A percentile compares a stretch with the other conserved stretches of the same genome.
Evolutionary conservation across 257 asterid species (phyloP).

Genomic region (Coffea eugenioides): DNA sequence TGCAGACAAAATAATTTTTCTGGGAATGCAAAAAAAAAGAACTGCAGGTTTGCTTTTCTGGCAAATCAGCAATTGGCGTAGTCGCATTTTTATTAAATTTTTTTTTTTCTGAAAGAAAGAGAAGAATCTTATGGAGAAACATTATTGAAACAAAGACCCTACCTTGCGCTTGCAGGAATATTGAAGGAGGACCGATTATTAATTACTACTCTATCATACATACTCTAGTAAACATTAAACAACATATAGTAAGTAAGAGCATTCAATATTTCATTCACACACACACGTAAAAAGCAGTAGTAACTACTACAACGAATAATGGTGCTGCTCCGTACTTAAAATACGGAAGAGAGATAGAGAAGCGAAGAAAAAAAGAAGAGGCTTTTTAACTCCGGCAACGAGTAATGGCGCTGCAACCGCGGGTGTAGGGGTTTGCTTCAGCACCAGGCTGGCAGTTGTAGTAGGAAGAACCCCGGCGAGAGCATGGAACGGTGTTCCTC

Average conservation of each 20-base stretch:
- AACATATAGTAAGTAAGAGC: too few relatives aligned
- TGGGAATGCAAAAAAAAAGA: too few relatives aligned
- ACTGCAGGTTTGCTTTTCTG: background rate
- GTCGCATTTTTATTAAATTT: background rate
- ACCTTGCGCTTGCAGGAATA: too few relatives aligned
- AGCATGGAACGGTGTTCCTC: slow-evolving; percentile 72
- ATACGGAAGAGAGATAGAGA: background rate
- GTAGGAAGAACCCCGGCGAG: slow-evolving; percentile 79
- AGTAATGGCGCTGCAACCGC: slow-evolving; percentile 69
- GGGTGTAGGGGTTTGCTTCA: slow-evolving; percentile 74
- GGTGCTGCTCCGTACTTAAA: too few relatives aligned
- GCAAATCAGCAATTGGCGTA: background rate
- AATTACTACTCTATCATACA: too few relatives aligned
- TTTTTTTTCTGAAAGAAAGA: too few relatives aligned
- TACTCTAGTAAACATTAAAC: too few relatives aligned
- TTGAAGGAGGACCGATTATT: too few relatives aligned
- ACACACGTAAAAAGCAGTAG: background rate
- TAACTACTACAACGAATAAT: too few relatives aligned
- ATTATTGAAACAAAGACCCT: background rate
- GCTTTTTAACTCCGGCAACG: slow-evolving; percentile 63
- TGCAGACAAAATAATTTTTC: too few relatives aligned
- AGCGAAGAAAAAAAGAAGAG: background rate
- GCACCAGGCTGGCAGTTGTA: slow-evolving; percentile 86
- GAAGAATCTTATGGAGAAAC: background rate
- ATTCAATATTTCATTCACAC: background rate